phyloP scores from a whole-genome alignment of 352 stramenopile species.

The Thraustochytrium sp. region DNA sequence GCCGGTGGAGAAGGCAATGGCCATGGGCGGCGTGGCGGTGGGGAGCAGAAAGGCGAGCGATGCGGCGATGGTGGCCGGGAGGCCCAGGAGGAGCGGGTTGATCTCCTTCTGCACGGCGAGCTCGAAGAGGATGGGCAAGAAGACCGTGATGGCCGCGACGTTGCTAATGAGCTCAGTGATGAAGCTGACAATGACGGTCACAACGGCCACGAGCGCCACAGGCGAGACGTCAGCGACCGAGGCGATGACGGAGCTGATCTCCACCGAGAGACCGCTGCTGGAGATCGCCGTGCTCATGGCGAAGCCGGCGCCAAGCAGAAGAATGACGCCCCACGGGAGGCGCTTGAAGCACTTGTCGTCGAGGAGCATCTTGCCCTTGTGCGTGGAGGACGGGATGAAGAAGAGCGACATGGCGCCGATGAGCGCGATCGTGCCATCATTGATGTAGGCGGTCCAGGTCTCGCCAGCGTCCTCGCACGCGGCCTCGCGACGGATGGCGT shows the following conservation, averaged over 20 bases:
- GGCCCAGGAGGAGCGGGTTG: background rate
- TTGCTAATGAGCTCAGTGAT: constrained; percentile 7
- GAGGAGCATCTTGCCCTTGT: background rate
- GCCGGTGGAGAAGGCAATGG: background rate
- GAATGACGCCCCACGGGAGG: background rate
- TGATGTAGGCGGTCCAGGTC: background rate
- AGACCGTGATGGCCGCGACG: background rate
- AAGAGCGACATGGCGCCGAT: background rate
- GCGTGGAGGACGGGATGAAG: background rate
- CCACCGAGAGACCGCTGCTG: background rate
- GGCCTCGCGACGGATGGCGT: background rate
- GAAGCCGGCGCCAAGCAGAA: background rate
- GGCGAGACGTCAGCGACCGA: background rate
- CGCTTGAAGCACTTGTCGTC: background rate
- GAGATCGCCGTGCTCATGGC: background rate
- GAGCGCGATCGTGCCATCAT: background rate
- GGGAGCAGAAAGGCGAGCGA: background rate
- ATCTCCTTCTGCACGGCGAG: background rate
- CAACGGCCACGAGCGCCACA: background rate
- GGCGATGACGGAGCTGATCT: background rate
- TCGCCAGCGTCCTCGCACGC: background rate
- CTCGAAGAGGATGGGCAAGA: background rate
- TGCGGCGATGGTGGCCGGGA: background rate
- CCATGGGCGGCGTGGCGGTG: background rate
- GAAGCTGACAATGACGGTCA: background rate